Conservation (phyloP, 768 basidiomycete species). For the Thelephora aurantiotincta region DNA sequence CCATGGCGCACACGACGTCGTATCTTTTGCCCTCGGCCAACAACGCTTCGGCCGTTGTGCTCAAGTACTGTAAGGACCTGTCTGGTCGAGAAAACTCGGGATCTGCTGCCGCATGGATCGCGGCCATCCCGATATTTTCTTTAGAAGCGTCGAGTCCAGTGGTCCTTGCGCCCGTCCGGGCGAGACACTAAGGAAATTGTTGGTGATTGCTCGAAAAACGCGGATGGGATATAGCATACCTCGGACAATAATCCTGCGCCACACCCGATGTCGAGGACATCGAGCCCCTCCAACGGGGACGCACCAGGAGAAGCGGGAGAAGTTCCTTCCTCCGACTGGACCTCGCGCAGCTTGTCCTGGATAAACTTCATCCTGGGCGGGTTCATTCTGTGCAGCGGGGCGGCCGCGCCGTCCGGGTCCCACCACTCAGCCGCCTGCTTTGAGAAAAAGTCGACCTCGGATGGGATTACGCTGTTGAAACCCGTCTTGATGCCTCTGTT, state of each 20-base stretch:
- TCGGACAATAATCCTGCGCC: conserved; percentile 91
- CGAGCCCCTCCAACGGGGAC: conserved; percentile 42
- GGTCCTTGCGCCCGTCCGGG: conserved; percentile 78
- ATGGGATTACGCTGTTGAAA: conserved; percentile 46
- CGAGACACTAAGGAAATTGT: conserved; percentile 45
- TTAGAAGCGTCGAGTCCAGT: conserved; percentile 86
- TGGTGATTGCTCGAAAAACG: neutral
- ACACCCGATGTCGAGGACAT: conserved; percentile 85
- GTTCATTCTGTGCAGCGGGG: conserved; percentile 88
- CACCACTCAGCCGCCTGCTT: conserved; percentile 87
- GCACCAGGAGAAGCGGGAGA: conserved; percentile 1
- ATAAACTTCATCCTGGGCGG: conserved; percentile 77
- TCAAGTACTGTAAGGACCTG: conserved; percentile 44
- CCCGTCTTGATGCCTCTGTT: neutral
- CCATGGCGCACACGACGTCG: conserved; percentile 94
- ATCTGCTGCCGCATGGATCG: conserved; percentile 68
- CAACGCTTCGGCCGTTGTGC: conserved; percentile 64
- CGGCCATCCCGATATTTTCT: conserved; percentile 77
- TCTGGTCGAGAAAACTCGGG: conserved; percentile 30
- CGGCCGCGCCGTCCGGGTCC: conserved; percentile 88
- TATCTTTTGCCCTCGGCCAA: conserved; percentile 40
- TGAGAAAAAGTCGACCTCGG: conserved; percentile 84
- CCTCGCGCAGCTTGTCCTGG: conserved; percentile 43
- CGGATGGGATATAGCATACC: conserved; percentile 27
- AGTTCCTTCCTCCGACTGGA: neutral